Evolutionary conservation across 2,329 filamentous ascomycete species (phyloP), one percentile per base, ranked within the genome.

Genomic region (Simplicillium sp.): DNA sequence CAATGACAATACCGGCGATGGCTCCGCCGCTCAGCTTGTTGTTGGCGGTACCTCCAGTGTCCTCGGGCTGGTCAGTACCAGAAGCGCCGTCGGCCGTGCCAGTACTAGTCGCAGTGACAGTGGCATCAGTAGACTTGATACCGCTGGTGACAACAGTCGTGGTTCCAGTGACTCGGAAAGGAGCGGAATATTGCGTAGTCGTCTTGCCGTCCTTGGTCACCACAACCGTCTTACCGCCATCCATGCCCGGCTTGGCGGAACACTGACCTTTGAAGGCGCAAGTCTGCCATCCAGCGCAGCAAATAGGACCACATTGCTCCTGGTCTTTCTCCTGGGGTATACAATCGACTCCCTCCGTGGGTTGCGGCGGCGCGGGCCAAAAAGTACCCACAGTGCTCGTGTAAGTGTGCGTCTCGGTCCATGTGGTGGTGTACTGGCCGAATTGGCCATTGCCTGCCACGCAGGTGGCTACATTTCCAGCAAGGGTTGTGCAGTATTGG

Each of bases 1-100:
- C 84, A 42, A 89, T 80, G 48, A 89, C 84, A 52, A 89, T 89
- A 45, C 84, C 84, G 13, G 85, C 84, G 51, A 89, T 89, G 44
- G 82, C 84, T 39, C 84, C 84, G 34, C 70, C 74, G 51, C 80
- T 84, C 40, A 89, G 70, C 34, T 63, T 59, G 42, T 62, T 62
- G 20, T 63, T 60, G 31, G 47, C 52, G 33, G 60, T 64, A 36
- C 59, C 58, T 29, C 66, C 67, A 28, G 50, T 52, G 14, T 56
- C 62, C 17, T 60, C 65, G 51, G 56, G 53, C 12, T 54, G 54
- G 37, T 67, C 68, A 36, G 68, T 72, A 7, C 73, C 73, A 12
- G 54, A 52, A 28, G 48, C 45, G 25, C 45, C 40, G 4, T 41
- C 47, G 17, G 48, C 48, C 3, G 71, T 70, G 31, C 62, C 64